A percentile compares a stretch with the other conserved stretches of the same genome.
Conservation (phyloP, 768 basidiomycete genomes). For the Lentinula sp. region DNA sequence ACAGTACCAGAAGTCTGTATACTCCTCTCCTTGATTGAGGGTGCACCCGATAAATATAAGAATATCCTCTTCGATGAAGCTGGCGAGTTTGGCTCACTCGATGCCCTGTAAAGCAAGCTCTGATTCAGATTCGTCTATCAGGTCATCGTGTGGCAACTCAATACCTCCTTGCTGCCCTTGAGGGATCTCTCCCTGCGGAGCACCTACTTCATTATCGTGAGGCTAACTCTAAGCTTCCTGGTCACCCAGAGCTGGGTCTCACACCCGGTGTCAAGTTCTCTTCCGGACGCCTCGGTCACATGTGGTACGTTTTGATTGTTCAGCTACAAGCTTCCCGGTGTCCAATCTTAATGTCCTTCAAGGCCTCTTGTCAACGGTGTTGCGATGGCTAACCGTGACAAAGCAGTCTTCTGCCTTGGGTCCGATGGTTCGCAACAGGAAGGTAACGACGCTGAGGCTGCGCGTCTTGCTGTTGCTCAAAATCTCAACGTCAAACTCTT, state of each 20-base stretch:
- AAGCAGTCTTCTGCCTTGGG: conserved; percentile 76
- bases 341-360: conserved; percentile 3
- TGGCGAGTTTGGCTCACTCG: conserved; percentile 36
- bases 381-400: conserved; percentile 70
- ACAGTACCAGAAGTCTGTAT: conserved; percentile 86
- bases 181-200: conserved; percentile 64
- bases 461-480: conserved; percentile 81
- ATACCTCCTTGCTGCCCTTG: conserved; percentile 75
- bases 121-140: conserved; percentile 18
- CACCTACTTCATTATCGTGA: conserved; percentile 83
- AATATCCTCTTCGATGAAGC: conserved; percentile 80
- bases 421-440: conserved; percentile 92
- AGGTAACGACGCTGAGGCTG: conserved; percentile 88
- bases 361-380: conserved; percentile 81
- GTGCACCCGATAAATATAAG: conserved; percentile 50
- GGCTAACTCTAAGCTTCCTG: conserved; percentile 82
- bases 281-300: conserved; percentile 86
- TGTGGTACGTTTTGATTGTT: conserved; percentile 48
- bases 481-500: conserved; percentile 78
- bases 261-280: conserved; percentile 94
- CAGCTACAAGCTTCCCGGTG: background rate
- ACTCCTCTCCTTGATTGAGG: conserved; percentile 66
- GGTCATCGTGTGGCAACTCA: conserved; percentile 91
- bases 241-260: conserved; percentile 84
- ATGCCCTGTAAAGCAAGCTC: background rate